A percentile compares a stretch with the other conserved stretches of the same genome.
Conservation (phyloP, 352 stramenopile species). For the Globisporangium rhizosaccharum region DNA sequence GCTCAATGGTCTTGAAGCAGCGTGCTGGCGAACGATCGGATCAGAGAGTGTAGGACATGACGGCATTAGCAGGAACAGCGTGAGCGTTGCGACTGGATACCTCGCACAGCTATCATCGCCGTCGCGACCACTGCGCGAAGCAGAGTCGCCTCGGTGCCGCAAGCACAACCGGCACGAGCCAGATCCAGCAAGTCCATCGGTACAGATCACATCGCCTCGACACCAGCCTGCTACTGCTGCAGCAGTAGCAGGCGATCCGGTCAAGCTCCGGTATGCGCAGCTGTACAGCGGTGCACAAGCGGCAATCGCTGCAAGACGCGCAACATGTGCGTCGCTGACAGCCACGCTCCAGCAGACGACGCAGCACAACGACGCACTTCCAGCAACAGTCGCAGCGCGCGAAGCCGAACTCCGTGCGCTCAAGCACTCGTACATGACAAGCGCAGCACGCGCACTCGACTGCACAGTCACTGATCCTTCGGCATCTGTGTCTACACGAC, state of each 20-base stretch:
- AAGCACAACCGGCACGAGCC: no score
- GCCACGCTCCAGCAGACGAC: conserved; percentile 16
- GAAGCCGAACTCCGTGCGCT: conserved; percentile 4
- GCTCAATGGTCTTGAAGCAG: conserved; percentile 22
- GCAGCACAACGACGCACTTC: conserved; percentile 29
- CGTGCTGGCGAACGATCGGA: conserved; percentile 28
- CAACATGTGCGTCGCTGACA: conserved; percentile 13
- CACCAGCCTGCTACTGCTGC: no score
- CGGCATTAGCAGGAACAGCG: no score
- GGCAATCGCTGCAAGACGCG: conserved; percentile 19
- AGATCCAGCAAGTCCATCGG: no score
- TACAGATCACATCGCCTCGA: no score
- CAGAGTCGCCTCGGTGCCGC: no score
- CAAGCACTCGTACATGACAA: conserved; percentile 9
- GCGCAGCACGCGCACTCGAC: conserved; percentile 7
- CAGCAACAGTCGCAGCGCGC: conserved; percentile 16
- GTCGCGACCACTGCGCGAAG: no score
- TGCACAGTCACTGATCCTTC: neutral
- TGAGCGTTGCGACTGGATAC: no score
- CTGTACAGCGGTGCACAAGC: conserved; percentile 25
- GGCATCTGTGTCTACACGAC: neutral
- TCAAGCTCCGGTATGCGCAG: conserved; percentile 26
- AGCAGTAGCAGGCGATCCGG: neutral
- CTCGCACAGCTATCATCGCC: no score
- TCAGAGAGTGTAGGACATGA: neutral